Base-by-base conservation (phyloP, 768 basidiomycete species). In the Leccinum boreale region DNA sequence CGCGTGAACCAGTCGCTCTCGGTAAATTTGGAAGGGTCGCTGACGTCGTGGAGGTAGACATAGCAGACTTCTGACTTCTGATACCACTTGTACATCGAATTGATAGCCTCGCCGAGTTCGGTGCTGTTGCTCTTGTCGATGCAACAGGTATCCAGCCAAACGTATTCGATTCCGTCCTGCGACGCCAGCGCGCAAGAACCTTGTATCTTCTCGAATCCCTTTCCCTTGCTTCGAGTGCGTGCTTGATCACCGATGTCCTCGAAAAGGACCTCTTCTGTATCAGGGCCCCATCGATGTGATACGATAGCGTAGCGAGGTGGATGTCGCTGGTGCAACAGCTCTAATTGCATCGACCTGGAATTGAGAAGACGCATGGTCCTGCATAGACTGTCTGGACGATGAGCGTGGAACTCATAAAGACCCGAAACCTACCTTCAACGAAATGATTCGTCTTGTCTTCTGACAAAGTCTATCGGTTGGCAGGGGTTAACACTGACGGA, bases 81-180 rank as follows among this genome's bases (percentile, higher is more conserved):
- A 56, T 74, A 75, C 74, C 74, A 74, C 39, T n/a, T 59, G 61
- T 66, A 75, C 70, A 74, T 73, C 15, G 69, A 56, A 33, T 70
- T 68, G 55, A 73, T 70, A 19, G 73, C 64, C 44, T 73, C 65
- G 26, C 39, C 26, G 17, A 74, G 65, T 36, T 73, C 73, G 2
- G 67, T 56, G 53, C 57, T 68, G 53, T 60, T 72, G 39, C 29
- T 42, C 59, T 56, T 69, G 52, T 73, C 55, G 53, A 75, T 72
- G 48, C 74, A 74, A 28, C 65, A 73, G 0, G 72, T 74, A n/a
- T 74, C 67, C 52, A 71, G 26, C 72, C 72, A 75, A 23, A 73
- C 56, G 47, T 69, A 67, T 15, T 24, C n/a, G 29, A 67, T 26
- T 0, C 39, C 35, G 9, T 73, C 61, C 12, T 28, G 23, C 17